Conservation (phyloP, 208 protist genomes). For the Leishmania tropica region DNA sequence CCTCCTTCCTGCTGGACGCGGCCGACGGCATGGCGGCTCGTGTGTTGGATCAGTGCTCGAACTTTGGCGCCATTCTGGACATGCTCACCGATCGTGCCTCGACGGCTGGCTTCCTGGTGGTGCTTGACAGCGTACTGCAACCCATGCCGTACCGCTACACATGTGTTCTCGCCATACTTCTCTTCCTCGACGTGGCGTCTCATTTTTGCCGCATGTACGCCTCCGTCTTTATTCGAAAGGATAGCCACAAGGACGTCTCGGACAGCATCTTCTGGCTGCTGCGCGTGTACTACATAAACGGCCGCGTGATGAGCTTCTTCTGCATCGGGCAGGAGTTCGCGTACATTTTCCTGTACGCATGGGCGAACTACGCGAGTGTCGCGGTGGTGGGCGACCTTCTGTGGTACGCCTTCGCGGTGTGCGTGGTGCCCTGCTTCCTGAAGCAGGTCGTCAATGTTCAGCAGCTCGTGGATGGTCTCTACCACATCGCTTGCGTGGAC, state of each 20-base stretch:
- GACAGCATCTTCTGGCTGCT: slow-evolving; percentile 83
- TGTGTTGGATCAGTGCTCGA: slow-evolving; percentile 83
- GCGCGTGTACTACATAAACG: slow-evolving; percentile 91
- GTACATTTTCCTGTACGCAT: slow-evolving; percentile 89
- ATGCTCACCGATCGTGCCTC: slow-evolving; percentile 94
- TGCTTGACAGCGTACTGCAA: slow-evolving; percentile 81
- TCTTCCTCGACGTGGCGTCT: slow-evolving; percentile 91
- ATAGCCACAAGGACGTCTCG: slow-evolving; percentile 89
- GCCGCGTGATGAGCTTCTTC: slow-evolving; percentile 78
- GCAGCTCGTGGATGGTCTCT: slow-evolving; percentile 87
- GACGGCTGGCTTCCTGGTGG: slow-evolving; percentile 88
- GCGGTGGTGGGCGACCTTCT: slow-evolving; percentile 25
- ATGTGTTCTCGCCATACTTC: slow-evolving; percentile 60
- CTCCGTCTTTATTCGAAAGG: slow-evolving; percentile 58
- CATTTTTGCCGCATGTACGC: slow-evolving; percentile 96
- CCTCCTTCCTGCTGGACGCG: slow-evolving; percentile 89
- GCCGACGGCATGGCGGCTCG: slow-evolving; percentile 92
- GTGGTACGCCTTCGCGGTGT: slow-evolving; percentile 43
- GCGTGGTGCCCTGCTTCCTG: slow-evolving; percentile 52
- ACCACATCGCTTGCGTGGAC: slow-evolving; percentile 82
- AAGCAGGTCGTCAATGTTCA: slow-evolving; percentile 94
- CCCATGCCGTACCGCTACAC: slow-evolving; percentile 62
- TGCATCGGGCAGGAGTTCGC: slow-evolving; percentile 94
- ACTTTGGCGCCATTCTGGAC: slow-evolving; percentile 94
- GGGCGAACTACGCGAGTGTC: slow-evolving; percentile 47